A percentile compares a stretch with the other conserved stretches of the same genome.
phyloP scores from a whole-genome alignment of 2,329 filamentous ascomycete species.

The Septoria petroselini region DNA sequence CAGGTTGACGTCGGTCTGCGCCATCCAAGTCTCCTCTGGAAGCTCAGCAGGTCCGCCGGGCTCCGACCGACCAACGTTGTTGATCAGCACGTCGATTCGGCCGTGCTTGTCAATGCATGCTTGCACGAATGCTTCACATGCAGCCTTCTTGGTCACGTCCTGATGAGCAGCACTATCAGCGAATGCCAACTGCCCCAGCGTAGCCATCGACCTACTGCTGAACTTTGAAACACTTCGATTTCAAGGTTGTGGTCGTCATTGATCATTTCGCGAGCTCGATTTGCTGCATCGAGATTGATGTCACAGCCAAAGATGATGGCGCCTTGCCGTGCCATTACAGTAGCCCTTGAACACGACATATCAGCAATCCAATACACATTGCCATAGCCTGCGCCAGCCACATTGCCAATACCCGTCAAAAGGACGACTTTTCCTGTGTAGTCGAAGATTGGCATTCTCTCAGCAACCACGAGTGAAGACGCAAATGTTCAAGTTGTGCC shows the following conservation, averaged over 20 bases:
- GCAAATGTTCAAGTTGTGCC: too few relatives aligned
- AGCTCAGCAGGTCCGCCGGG: constrained; percentile 51
- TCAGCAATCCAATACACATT: constrained; percentile 41
- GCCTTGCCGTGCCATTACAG: constrained; percentile 49
- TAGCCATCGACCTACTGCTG: constrained; percentile 19
- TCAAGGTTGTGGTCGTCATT: constrained; percentile 26
- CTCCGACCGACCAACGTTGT: constrained; percentile 58
- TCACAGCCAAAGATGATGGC: constrained; percentile 54
- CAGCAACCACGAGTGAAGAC: too few relatives aligned
- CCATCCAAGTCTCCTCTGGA: constrained; percentile 51
- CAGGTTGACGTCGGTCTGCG: constrained; percentile 55
- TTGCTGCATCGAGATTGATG: constrained; percentile 37
- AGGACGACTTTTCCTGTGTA: constrained; percentile 47
- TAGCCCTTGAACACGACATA: constrained; percentile 23
- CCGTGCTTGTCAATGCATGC: constrained; percentile 53
- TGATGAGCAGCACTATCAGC: constrained; percentile 4
- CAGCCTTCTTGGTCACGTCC: constrained; percentile 53
- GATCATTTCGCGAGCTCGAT: constrained; percentile 28
- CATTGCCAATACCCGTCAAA: constrained; percentile 48
- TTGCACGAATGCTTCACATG: constrained; percentile 54
- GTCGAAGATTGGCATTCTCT: constrained; percentile 40
- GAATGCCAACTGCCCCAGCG: not conserved
- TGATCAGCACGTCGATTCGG: constrained; percentile 59
- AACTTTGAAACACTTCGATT: constrained; percentile 27
- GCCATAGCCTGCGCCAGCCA: constrained; percentile 48